Base-by-base conservation (phyloP, 352 stramenopile species). In the Vaucheria bursata region DNA sequence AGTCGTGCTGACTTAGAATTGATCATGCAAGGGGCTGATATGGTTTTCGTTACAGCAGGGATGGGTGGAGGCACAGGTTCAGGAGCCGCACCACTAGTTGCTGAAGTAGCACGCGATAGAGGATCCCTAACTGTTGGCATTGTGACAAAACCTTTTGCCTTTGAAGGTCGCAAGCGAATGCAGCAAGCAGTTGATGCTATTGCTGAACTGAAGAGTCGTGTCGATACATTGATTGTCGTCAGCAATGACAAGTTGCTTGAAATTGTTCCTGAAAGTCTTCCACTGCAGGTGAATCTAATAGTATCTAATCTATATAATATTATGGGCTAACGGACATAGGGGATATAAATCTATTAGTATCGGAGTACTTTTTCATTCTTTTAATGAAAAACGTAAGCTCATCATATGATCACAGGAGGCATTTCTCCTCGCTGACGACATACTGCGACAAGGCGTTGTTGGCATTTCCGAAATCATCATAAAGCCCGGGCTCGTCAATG, bases 171-270 rank as follows among this genome's bases (percentile, higher is more conserved):
- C 3, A 95, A 95, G 77, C 87, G 94, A n/a, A 96, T 95, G 84
- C 86, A 89, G n/a, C 88, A 97, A 81, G 93, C 93, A 5, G 78
- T 73, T 36, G 75, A 85, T 66, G 83, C 81, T 6, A 86, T 87
- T 49, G 90, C 95, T 80, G 88, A 95, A 68, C 87, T 98, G 49
- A 86, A 37, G 59, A 65, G 93, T 70, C 89, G 89, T 72, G 93
- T 98, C 8, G 94, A 98, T 85, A 98, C 94, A 52, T 71, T 98
- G 25, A 98, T 98, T 81, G 89, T 98, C 5, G 92, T 98, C 68
- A 92, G 91, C 50, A 98, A 98, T 83, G 93, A 98, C 87, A 97
- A 97, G 85, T 85, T 98, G 31, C 52, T 87, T 36, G 69, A 87
- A 77, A 91, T 92, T 74, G 88, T 92, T 65, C 88, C 88, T 2